Evolutionary conservation across 2,329 filamentous ascomycete genomes (phyloP), one percentile per base, ranked within the genome.

Genomic region (Teratosphaeria gauchensis): DNA sequence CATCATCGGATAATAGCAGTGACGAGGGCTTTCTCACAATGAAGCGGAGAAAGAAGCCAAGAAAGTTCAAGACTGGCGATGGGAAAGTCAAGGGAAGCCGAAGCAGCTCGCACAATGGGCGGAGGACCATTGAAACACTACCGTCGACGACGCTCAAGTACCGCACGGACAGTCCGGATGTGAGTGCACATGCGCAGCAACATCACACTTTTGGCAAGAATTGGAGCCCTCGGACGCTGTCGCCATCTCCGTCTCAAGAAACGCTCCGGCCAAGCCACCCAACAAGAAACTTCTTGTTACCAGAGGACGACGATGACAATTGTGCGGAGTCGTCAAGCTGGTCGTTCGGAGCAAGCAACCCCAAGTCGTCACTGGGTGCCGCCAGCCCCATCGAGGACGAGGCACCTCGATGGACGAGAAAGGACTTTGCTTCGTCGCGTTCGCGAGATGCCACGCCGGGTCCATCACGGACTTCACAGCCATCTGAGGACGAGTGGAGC

Each of bases 101-200:
- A 69, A 82, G 75, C 59, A 82, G 77, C 66, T 80, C 82, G 54
- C 79, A 74, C 62, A 75, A 75, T 51, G 89, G 87, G 72, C 62
- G 68, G 31, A 92, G 89, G 73, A 95, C 87, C 1, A 96, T 96
- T 67, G 90, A 90, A 7, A 94, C 88, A 74, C 78, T 96, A 8
- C 91, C 90, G 2, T 89, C 90, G 0, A 96, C 92, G 1, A 95
- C 88, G 0, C 79, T 94, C 54, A 96, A 96, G 68, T 92, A 89
- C 66, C 82, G 87, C 48, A 86, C 86, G 54, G 90, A 94, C 63
- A 88, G 87, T 0, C 85, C 87, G 0, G 89, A 92, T 61, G 61
- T 68, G 14, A 62, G 59, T 4, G 63, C 24, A 19, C 19, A 62
- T 30, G 35, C 51, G 52, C 72, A 76, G 63, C 72, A 75, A 12